These are phyloP conservation scores for Metschnikowia cerradonensis DNA, from an alignment of 805 yeast genomes.

Conservation along the genomic window DNA sequence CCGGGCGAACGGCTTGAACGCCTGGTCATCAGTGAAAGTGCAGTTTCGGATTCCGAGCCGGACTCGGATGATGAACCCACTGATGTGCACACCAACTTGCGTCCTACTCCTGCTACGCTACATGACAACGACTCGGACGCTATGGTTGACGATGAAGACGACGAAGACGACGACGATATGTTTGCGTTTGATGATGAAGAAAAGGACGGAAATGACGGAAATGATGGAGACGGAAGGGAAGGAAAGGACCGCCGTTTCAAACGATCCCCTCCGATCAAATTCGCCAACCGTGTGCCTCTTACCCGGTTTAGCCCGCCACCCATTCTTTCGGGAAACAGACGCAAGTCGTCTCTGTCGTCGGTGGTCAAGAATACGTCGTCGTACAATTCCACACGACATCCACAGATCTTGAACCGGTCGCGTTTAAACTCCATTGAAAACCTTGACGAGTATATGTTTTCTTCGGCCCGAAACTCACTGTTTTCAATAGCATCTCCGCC, in stretches of 20 bases:
- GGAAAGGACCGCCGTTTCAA: slow-evolving; percentile 8
- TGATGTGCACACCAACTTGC: background rate
- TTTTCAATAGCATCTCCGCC: slow-evolving; percentile 33
- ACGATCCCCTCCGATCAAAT: slow-evolving; percentile 34
- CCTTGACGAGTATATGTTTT: slow-evolving; percentile 38
- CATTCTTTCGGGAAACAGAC: slow-evolving; percentile 18
- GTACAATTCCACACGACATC: slow-evolving; percentile 20
- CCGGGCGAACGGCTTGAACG: slow-evolving; percentile 33
- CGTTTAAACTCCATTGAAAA: slow-evolving; percentile 41
- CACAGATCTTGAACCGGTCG: slow-evolving; percentile 33
- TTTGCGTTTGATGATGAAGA: slow-evolving; percentile 25
- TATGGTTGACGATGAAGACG: slow-evolving; percentile 35
- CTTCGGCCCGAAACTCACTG: slow-evolving; percentile 37
- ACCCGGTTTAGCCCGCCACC: slow-evolving; percentile 39
- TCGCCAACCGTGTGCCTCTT: slow-evolving; percentile 40
- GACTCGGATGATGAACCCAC: slow-evolving; percentile 25
- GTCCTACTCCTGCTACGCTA: background rate
- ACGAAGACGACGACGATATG: slow-evolving; percentile 29
- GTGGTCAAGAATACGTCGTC: slow-evolving; percentile 18
- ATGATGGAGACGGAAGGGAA: slow-evolving; percentile 12
- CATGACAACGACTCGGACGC: slow-evolving; percentile 28
- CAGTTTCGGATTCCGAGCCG: slow-evolving; percentile 31
- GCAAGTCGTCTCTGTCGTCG: slow-evolving; percentile 28
- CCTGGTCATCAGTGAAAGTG: slow-evolving; percentile 14
- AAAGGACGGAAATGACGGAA: no score